phyloP scores from a whole-genome alignment of 345 rosid genomes.

The Leavenworthia alabamica region DNA sequence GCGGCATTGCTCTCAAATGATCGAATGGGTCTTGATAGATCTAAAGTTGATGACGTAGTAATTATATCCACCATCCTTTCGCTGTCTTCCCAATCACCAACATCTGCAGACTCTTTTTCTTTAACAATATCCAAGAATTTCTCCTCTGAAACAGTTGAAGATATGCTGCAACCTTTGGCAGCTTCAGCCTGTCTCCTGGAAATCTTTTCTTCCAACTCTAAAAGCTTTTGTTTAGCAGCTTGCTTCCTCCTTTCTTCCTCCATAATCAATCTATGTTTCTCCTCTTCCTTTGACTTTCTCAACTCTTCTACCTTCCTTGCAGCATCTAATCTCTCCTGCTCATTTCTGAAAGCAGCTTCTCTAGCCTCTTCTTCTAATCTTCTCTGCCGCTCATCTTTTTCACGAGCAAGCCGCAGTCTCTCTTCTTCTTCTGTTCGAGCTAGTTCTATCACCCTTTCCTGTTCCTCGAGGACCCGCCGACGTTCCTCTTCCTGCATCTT shows the following conservation, averaged over 20 bases:
- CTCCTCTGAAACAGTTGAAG: constrained; percentile 48
- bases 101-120: constrained; percentile 49
- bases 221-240: constrained; percentile 89
- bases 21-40: constrained; percentile 49
- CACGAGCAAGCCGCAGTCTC: constrained; percentile 62
- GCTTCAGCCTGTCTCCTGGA: constrained; percentile 78
- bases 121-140: constrained; percentile 34
- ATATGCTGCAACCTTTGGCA: constrained; percentile 36
- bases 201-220: constrained; percentile 88
- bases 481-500: constrained; percentile 93
- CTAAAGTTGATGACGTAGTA: constrained; percentile 65
- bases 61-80: constrained; percentile 91
- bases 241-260: constrained; percentile 98
- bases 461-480: constrained; percentile 63
- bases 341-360: constrained; percentile 85
- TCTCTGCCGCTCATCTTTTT: constrained; percentile 68
- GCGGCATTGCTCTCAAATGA: constrained; percentile 46
- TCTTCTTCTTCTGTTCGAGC: constrained; percentile 90
- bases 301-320: constrained; percentile 71
- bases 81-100: constrained; percentile 83
- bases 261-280: constrained; percentile 58
- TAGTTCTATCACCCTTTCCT: constrained; percentile 74
- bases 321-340: constrained; percentile 74
- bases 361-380: constrained; percentile 81
- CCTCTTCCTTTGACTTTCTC: constrained; percentile 90